Percentiles rank a stretch among this genome's conserved stretches.
phyloP scores from a whole-genome alignment of 305 asterid species.

The Nicotiana rustica region DNA sequence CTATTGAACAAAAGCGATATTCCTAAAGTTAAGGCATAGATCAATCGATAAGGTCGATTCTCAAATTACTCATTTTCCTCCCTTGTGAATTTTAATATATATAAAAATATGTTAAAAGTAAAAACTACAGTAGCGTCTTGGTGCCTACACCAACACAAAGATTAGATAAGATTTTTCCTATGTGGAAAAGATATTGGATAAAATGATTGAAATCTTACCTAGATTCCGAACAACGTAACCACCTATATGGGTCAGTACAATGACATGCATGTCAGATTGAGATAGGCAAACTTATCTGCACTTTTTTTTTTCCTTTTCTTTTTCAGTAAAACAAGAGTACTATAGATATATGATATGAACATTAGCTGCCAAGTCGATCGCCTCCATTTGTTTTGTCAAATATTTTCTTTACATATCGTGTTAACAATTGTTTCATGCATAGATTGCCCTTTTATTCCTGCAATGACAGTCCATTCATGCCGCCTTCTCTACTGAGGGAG shows the following conservation, averaged over 20 bases:
- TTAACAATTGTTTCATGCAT: neutral
- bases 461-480: neutral
- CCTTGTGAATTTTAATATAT: no score
- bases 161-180: neutral
- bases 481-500: neutral
- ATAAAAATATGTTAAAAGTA: neutral
- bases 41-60: no score
- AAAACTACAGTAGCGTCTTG: neutral
- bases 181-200: neutral
- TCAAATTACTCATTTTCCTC: neutral
- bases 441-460: neutral
- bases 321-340: neutral
- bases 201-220: neutral
- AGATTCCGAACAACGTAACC: neutral
- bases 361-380: no score
- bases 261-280: constrained; percentile 1
- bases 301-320: neutral
- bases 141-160: neutral
- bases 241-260: neutral
- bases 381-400: no score
- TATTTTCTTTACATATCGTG: no score
- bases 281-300: neutral
- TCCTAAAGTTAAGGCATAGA: no score
- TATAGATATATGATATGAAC: no score
- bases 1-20: no score